Conservation (phyloP, 2,329 filamentous ascomycete genomes). For the Penicillium sp. region DNA sequence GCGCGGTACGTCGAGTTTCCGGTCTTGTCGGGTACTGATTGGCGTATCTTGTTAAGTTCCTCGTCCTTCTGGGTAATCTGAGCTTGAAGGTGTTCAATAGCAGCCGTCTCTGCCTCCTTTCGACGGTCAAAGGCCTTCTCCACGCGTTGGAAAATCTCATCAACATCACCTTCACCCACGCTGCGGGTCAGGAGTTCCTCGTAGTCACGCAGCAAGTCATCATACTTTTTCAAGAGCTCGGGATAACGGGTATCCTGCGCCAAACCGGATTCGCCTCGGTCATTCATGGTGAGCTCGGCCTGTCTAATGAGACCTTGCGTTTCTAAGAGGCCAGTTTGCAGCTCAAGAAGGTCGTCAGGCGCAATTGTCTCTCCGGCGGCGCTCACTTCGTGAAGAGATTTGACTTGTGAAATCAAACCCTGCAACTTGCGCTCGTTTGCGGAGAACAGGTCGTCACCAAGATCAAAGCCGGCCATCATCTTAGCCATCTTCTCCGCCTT, state of each 20-base stretch:
- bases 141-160: slow-evolving; percentile 80
- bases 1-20: slow-evolving; percentile 62
- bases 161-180: slow-evolving; percentile 74
- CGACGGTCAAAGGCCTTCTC: slow-evolving; percentile 76
- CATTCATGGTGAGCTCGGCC: slow-evolving; percentile 82
- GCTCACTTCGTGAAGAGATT: slow-evolving; percentile 75
- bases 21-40: slow-evolving; percentile 70
- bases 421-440: slow-evolving; percentile 87
- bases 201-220: slow-evolving; percentile 77
- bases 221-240: slow-evolving; percentile 76
- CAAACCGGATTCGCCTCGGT: slow-evolving; percentile 65
- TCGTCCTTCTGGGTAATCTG: slow-evolving; percentile 77
- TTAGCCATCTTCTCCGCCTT: slow-evolving; percentile 99
- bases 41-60: slow-evolving; percentile 80
- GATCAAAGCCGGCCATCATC: slow-evolving; percentile 99
- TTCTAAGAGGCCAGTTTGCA: slow-evolving; percentile 79
- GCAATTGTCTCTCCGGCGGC: slow-evolving; percentile 76
- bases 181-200: slow-evolving; percentile 80
- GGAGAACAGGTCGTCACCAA: slow-evolving; percentile 89
- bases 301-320: slow-evolving; percentile 92
- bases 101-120: slow-evolving; percentile 71
- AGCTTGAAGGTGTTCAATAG: slow-evolving; percentile 74
- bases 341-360: slow-evolving; percentile 75
- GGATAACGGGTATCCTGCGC: slow-evolving; percentile 67
- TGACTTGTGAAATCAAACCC: slow-evolving; percentile 80